A percentile compares a stretch with the other conserved stretches of the same genome.
Conservation (phyloP, 441 rosid genomes). For the Gossypium laxum region DNA sequence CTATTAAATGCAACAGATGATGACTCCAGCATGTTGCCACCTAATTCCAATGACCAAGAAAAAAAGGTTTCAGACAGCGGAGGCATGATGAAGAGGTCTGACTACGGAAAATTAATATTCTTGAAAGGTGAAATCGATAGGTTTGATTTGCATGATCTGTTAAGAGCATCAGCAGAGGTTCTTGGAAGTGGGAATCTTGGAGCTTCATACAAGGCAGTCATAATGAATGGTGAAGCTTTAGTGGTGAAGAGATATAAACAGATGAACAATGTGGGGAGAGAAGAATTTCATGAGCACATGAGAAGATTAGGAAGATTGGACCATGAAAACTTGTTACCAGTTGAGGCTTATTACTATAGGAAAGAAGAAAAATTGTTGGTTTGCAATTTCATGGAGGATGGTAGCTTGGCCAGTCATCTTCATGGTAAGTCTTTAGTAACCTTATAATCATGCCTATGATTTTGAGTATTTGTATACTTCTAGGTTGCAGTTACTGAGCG, state of each 20-base stretch:
- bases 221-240: slow-evolving; percentile 29
- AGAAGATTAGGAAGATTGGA: slow-evolving; percentile 56
- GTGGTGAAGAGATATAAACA: slow-evolving; percentile 90
- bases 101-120: slow-evolving; percentile 30
- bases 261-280: slow-evolving; percentile 68
- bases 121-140: slow-evolving; percentile 44
- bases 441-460: too few relatives aligned
- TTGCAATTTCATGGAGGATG: slow-evolving; percentile 41
- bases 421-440: slow-evolving; percentile 23
- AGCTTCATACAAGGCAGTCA: slow-evolving; percentile 69
- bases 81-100: slow-evolving; percentile 21
- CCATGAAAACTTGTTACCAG: slow-evolving; percentile 64
- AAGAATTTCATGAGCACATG: slow-evolving; percentile 80
- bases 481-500: not conserved
- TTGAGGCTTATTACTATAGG: slow-evolving; percentile 70
- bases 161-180: slow-evolving; percentile 81
- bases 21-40: slow-evolving; percentile 19
- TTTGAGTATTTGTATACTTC: too few relatives aligned
- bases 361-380: slow-evolving; percentile 86
- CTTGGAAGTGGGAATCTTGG: slow-evolving; percentile 90
- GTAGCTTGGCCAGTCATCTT: slow-evolving; percentile 77
- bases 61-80: slow-evolving; percentile 6
- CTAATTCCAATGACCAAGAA: not conserved
- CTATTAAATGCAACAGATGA: not conserved
- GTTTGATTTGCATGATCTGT: slow-evolving; percentile 69